phyloP scores from a whole-genome alignment of 202 grass and related monocot genomes.

The Panicum virgatum region DNA sequence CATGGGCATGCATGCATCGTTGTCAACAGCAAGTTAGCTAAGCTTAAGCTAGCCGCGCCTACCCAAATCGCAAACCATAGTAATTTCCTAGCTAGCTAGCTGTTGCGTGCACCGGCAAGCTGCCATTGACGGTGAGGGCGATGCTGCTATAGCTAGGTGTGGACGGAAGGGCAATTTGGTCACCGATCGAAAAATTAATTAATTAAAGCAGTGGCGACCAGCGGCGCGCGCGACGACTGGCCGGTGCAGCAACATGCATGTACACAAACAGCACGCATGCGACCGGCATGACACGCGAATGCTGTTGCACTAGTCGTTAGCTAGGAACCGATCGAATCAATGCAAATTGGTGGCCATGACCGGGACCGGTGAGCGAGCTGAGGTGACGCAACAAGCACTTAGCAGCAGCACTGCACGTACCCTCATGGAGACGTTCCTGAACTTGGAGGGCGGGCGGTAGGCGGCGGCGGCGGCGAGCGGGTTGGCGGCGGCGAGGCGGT shows the following conservation, averaged over 20 bases:
- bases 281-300: conserved; percentile 23
- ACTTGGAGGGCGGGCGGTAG: conserved; percentile 56
- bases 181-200: too few relatives aligned
- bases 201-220: not conserved
- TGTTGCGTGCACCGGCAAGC: conserved; percentile 30
- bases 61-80: not conserved
- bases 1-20: conserved; percentile 14
- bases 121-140: not conserved
- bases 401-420: conserved; percentile 36
- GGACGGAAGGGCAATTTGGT: conserved; percentile 22
- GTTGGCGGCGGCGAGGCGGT: conserved; percentile 52
- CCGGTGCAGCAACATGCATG: not conserved
- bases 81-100: not conserved
- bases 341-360: too few relatives aligned
- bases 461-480: conserved; percentile 30
- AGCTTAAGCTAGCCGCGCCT: not conserved
- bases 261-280: conserved; percentile 1
- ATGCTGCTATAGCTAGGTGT: too few relatives aligned
- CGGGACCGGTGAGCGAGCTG: too few relatives aligned
- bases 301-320: not conserved
- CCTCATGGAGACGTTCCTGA: conserved; percentile 91
- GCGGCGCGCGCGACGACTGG: not conserved
- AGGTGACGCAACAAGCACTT: not conserved
- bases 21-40: conserved; percentile 20
- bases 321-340: conserved; percentile 3